A percentile compares a stretch with the other conserved stretches of the same genome.
phyloP scores from a whole-genome alignment of 2,329 filamentous ascomycete genomes.

The Trichoderma brevicompactum region DNA sequence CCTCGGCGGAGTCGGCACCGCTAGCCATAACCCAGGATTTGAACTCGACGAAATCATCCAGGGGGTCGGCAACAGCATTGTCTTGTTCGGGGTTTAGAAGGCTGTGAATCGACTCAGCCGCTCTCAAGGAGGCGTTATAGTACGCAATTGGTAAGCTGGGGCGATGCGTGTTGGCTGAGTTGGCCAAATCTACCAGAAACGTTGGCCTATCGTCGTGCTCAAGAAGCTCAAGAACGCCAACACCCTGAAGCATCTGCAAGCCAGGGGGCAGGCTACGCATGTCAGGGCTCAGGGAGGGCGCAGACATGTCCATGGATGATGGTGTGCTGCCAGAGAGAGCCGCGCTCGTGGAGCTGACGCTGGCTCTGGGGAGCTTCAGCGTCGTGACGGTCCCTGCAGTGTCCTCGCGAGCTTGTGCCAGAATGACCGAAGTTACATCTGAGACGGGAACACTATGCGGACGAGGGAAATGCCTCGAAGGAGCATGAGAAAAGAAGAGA shows the following conservation, averaged over 20 bases:
- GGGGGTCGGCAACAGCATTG: conserved; percentile 36
- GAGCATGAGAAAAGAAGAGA: conserved; percentile 56
- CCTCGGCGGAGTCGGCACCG: conserved; percentile 57
- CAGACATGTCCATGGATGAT: conserved; percentile 58
- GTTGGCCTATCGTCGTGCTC: conserved; percentile 78
- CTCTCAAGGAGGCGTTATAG: conserved; percentile 68
- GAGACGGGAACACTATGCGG: conserved; percentile 46
- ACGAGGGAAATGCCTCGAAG: conserved; percentile 44
- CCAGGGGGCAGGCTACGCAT: conserved; percentile 52
- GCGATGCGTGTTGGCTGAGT: conserved; percentile 57
- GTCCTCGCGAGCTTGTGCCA: conserved; percentile 52
- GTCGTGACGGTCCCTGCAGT: conserved; percentile 54
- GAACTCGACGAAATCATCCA: conserved; percentile 63
- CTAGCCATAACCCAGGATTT: conserved; percentile 68
- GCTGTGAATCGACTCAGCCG: conserved; percentile 59
- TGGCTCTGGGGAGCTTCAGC: conserved; percentile 59
- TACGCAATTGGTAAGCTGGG: conserved; percentile 66
- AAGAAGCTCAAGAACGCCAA: conserved; percentile 73
- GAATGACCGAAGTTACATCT: conserved; percentile 53
- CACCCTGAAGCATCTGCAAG: conserved; percentile 61
- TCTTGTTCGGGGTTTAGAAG: conserved; percentile 57
- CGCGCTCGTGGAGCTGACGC: conserved; percentile 53
- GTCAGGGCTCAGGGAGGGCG: conserved; percentile 58
- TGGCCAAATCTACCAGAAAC: conserved; percentile 72
- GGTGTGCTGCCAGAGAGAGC: conserved; percentile 55